Base-by-base conservation (phyloP, 1,284 basidiomycete genomes). In the Apiotrichum akiyoshidainum region DNA sequence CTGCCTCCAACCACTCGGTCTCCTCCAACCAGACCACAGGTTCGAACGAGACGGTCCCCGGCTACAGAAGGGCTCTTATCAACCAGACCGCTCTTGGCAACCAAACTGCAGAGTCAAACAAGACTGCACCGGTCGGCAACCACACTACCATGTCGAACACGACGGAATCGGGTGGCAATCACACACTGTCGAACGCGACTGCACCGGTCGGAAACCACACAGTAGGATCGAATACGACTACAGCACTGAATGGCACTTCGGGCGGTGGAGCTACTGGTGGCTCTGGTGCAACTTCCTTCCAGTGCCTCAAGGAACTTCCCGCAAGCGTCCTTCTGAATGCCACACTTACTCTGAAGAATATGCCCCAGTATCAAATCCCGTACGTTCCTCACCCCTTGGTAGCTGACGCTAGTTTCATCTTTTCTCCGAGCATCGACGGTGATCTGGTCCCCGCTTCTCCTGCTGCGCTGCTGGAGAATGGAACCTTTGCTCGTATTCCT, bases 401-500 rank as follows among this genome's bases (percentile, higher is more conserved):
- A 39, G 14, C 17, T 19, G 5, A 40, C n/a, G 5, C 1, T 33
- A 22, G 17, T 9, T 39, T 46, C 39, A 12, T 50, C 35, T 54
- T 34, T 5, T 44, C 33, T 1, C 75, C 77, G 2, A 65, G 63
- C 31, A 68, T 72, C 54, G 76, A 78, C 50, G 76, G 75, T 7
- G 68, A 69, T 39, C 45, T 76, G 31, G 63, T 80, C 33, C 66
- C 73, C 19, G 65, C 64, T 22, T 66, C 67, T 2, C 69, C 78
- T 21, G 60, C 69, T 49, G 50, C 57, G 17, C 60, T 78, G 26
- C 37, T 78, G 17, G 56, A 58, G 12, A 31, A 68, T 45, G 74
- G 72, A 14, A 51, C 66, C 39, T 71, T 77, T 52, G 65, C 68
- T 0, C 67, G 69, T 22, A 68, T 74, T 11, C 77, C 79, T 0